Conservation (phyloP, 208 protist genomes). For the Trypanosoma congolense region DNA sequence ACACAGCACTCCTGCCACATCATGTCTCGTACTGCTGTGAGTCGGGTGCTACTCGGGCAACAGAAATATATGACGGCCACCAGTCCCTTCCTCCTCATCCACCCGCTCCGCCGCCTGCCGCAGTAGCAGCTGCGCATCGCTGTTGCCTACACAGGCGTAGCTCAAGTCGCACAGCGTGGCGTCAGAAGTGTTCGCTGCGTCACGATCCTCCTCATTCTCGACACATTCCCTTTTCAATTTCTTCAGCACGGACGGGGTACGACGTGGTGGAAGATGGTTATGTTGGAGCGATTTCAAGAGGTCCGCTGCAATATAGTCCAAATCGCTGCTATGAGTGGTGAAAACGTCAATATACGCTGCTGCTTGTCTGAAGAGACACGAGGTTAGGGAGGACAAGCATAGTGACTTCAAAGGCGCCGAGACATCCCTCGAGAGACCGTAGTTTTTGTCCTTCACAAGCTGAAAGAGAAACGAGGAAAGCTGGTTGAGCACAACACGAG, state of each 20-base stretch:
- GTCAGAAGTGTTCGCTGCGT: slow-evolving; percentile 23
- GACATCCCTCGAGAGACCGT: slow-evolving; percentile 9
- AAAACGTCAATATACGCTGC: slow-evolving; percentile 59
- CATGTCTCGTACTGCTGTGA: too few relatives aligned
- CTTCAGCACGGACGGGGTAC: slow-evolving; percentile 19
- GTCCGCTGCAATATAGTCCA: slow-evolving; percentile 67
- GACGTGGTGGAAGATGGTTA: slow-evolving; percentile 41
- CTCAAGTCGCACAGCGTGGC: slow-evolving; percentile 64
- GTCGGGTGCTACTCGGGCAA: slow-evolving; percentile 17
- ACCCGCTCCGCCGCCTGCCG: slow-evolving; percentile 67
- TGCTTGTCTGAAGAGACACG: slow-evolving; percentile 52
- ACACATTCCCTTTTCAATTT: slow-evolving; percentile 3
- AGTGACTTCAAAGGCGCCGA: slow-evolving; percentile 27
- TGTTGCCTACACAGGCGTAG: slow-evolving; percentile 64
- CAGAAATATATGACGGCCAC: slow-evolving; percentile 28
- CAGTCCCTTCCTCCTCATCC: slow-evolving; percentile 53
- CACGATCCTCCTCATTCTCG: background rate
- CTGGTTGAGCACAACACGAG: slow-evolving; percentile 40
- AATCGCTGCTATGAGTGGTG: slow-evolving; percentile 66
- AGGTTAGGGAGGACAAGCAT: slow-evolving; percentile 46
- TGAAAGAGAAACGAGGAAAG: slow-evolving; percentile 53
- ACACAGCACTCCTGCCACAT: background rate
- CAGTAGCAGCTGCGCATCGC: slow-evolving; percentile 67
- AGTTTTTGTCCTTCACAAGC: slow-evolving; percentile 34
- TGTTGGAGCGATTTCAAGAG: slow-evolving; percentile 51